Evolutionary conservation across 78 protist species (phyloP).

Genomic region (Dictyostelium firmibasis): DNA sequence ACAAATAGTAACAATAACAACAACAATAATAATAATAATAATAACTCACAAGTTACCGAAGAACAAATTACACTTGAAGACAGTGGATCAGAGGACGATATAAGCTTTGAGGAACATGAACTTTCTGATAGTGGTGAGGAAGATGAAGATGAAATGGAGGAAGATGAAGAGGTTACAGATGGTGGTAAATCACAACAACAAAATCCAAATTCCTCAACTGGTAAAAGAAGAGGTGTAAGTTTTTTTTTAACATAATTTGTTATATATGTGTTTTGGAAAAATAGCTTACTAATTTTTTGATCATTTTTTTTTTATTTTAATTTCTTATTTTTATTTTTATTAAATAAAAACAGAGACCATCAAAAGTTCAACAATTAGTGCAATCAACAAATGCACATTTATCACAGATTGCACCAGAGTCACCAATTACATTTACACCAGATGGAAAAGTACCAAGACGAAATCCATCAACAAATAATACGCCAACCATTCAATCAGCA

Average conservation of each 20-base stretch:
- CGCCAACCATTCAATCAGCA: not conserved
- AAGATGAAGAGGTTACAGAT: not conserved
- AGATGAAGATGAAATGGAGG: not conserved
- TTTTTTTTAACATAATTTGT: not conserved
- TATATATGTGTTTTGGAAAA: not conserved
- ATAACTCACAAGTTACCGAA: not conserved
- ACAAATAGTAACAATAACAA: not conserved
- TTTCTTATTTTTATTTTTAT: not conserved
- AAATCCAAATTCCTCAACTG: not conserved
- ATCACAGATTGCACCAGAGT: not conserved
- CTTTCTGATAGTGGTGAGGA: not conserved
- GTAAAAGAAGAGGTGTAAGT: conserved; percentile 17
- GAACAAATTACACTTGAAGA: not conserved
- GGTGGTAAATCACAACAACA: not conserved
- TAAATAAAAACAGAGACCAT: not conserved
- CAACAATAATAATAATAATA: not conserved
- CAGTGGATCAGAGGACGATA: conserved; percentile 2
- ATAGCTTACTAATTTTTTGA: not conserved
- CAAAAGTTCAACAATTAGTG: not conserved
- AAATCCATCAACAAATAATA: not conserved
- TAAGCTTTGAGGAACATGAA: not conserved
- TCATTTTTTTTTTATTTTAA: not conserved
- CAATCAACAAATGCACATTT: not conserved
- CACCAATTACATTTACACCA: not conserved
- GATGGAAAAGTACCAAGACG: not conserved